Base-by-base conservation (phyloP, 1,139 yeast genomes). In the Yamadazyma atmosphaerica region DNA sequence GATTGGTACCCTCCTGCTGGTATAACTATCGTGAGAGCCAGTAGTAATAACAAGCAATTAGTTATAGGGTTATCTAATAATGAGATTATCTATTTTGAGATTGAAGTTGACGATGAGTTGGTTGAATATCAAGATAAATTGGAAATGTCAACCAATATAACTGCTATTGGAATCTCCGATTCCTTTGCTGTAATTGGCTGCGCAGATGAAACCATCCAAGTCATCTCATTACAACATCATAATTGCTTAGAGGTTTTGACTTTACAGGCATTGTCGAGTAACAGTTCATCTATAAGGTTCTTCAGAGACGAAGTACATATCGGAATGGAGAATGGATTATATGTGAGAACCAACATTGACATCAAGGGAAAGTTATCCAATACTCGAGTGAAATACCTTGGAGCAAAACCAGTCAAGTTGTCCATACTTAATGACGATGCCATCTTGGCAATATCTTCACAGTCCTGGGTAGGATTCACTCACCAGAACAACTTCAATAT, bases 1-100 rank as follows among this genome's bases (percentile, higher is more conserved):
- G 86, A 86, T 46, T 92, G 98, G 98, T 70, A 63, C 30, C 88
- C 96, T 1, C 95, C 96, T 0, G 83, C 84, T 0, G 95, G 95
- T 5, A 79, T 84, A 12, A 67, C 75, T 22, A 73, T 92, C 30
- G 53, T 75, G 0, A 63, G 68, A 19, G 84, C 90, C 0, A 60
- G 87, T 1, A 63, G 84, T 3, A 87, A 87, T 27, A 68, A 73
- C 29, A 72, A 75, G 15, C 98, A 92, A 57, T 68, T 90, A 0
- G 78, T 78, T 0, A 54, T 92, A 7, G 89, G 82, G 0, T 60
- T 92, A 8, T 81, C 94, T 2, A 86, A 83, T 52, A 71, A 81
- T 40, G 90, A 86, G 43, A 51, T 92, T 3, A 83, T 85, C 4
- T 92, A 92, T 59, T 90, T 92, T 60, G 98, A 90, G 59, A 67